Conservation (phyloP, 2,329 filamentous ascomycete species). For the Ophiosphaerella narmari region DNA sequence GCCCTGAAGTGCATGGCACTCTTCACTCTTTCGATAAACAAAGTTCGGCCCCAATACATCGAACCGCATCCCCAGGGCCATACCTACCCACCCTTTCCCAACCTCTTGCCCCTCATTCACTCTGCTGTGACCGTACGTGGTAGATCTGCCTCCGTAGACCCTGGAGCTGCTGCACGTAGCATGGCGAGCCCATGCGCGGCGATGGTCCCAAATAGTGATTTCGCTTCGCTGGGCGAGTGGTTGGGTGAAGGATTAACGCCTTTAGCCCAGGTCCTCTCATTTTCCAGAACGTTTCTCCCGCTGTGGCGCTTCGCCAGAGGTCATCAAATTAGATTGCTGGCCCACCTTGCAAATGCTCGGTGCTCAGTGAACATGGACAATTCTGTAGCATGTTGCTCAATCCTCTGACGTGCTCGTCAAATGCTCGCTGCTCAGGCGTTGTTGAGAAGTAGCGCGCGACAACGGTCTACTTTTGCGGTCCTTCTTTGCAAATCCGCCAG, state of each 20-base stretch:
- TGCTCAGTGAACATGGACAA: conserved; percentile 9
- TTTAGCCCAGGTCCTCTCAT: conserved; percentile 24
- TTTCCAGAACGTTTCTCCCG: conserved; percentile 42
- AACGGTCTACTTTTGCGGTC: too few species aligned
- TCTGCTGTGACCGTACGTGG: conserved; percentile 14
- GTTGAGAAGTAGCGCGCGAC: not conserved
- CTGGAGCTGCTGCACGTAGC: conserved; percentile 4
- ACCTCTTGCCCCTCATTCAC: conserved; percentile 3
- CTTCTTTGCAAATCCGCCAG: not conserved
- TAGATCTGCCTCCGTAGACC: conserved; percentile 6
- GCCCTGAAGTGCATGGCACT: not conserved
- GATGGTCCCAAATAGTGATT: conserved; percentile 9
- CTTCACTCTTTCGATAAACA: not conserved
- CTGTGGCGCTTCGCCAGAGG: conserved; percentile 22
- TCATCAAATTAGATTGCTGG: conserved; percentile 39
- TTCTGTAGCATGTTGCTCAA: conserved; percentile 9
- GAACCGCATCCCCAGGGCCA: conserved; percentile 3
- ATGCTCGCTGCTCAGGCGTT: not conserved
- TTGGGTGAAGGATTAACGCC: conserved; percentile 15
- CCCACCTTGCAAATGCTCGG: conserved; percentile 15
- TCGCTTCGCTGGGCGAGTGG: conserved; percentile 19
- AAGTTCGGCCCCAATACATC: conserved; percentile 12
- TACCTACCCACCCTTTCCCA: too few species aligned
- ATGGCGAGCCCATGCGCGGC: conserved; percentile 9
- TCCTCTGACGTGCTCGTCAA: conserved; percentile 1